A percentile compares a stretch with the other conserved stretches of the same genome.
Evolutionary conservation across 1,284 basidiomycete species (phyloP).

Genomic region (Bondarzewia mesenterica): DNA sequence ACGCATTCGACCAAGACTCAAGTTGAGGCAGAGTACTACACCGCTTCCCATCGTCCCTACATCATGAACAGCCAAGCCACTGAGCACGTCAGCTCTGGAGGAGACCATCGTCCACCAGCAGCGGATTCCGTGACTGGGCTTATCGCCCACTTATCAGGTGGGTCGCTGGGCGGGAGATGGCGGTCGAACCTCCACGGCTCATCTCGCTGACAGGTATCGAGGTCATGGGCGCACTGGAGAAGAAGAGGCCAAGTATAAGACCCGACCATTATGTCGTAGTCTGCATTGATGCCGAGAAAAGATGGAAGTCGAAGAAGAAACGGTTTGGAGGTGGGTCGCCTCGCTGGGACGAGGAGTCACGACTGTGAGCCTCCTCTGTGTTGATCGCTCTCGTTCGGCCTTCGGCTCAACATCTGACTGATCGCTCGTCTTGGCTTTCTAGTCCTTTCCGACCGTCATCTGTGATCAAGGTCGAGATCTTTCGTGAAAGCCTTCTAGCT

Average conservation of each 20-base stretch:
- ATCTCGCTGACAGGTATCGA: no score
- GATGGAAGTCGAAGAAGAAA: neutral
- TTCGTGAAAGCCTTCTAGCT: neutral
- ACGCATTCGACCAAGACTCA: no score
- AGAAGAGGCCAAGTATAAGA: neutral
- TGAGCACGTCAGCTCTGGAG: no score
- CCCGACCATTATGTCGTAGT: neutral
- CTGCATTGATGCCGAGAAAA: neutral
- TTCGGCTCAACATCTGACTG: neutral
- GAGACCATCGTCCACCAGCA: no score
- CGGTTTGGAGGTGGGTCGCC: neutral
- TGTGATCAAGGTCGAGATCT: neutral
- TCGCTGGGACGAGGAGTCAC: neutral
- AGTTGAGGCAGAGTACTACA: no score
- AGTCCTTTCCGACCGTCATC: neutral
- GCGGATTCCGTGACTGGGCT: no score
- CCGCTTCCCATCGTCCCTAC: no score
- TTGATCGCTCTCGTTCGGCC: neutral
- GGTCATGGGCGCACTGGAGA: neutral
- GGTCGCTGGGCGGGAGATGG: neutral
- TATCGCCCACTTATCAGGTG: no score
- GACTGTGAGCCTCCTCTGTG: neutral
- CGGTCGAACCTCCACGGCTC: no score
- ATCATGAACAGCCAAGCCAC: no score
- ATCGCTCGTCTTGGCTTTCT: neutral